A percentile compares a stretch with the other conserved stretches of the same genome.
Conservation (phyloP, 305 asterid species). For the Solanum aculeatissimum region DNA sequence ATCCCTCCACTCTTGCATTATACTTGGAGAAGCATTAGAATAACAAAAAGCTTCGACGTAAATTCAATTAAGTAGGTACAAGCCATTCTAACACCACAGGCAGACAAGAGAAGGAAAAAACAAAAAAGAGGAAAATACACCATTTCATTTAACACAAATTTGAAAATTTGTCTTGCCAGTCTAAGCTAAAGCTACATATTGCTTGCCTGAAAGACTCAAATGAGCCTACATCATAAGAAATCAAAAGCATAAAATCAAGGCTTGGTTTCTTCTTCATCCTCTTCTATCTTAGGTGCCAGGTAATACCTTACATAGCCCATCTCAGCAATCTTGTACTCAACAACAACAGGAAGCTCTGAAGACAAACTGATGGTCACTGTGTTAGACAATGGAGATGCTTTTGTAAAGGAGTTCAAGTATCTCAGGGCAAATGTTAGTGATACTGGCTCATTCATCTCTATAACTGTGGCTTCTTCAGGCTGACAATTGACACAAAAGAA, state of each 20-base stretch:
- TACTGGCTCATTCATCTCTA: slow-evolving; percentile 94
- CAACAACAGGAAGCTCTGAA: slow-evolving; percentile 87
- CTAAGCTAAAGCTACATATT: neutral
- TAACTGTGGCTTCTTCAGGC: slow-evolving; percentile 87
- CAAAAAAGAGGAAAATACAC: neutral
- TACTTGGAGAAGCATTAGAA: neutral
- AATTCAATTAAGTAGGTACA: neutral
- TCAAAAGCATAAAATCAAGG: slow-evolving; percentile 14
- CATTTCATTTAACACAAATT: neutral
- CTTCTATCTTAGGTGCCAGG: slow-evolving; percentile 91
- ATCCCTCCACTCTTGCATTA: neutral
- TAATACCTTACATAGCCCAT: slow-evolving; percentile 88
- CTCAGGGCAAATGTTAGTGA: slow-evolving; percentile 80
- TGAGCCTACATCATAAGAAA: neutral
- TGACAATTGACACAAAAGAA: slow-evolving; percentile 7
- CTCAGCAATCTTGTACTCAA: slow-evolving; percentile 93
- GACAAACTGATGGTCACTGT: slow-evolving; percentile 80
- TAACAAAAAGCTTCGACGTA: neutral
- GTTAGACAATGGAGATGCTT: slow-evolving; percentile 72
- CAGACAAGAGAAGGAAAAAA: neutral
- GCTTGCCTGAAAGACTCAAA: neutral
- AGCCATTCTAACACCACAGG: neutral
- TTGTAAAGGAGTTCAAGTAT: slow-evolving; percentile 86
- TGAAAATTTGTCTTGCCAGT: neutral
- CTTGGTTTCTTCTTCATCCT: slow-evolving; percentile 63